Conservation (phyloP, 257 asterid genomes). For the Nicotiana attenuata region DNA sequence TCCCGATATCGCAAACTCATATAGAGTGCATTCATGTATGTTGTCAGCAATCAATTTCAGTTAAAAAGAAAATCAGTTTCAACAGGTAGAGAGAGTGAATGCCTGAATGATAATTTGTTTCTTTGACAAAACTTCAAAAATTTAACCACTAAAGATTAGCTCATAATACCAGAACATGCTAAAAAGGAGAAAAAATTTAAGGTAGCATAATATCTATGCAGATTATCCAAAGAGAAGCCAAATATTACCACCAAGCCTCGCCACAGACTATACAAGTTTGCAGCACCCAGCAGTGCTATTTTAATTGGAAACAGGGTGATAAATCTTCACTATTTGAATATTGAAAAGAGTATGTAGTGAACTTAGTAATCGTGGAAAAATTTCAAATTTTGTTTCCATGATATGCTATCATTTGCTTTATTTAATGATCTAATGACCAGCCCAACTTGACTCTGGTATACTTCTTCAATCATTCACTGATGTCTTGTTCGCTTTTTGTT, state of each 20-base stretch:
- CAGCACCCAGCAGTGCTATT: background rate
- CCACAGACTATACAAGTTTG: background rate
- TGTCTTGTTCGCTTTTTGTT: conserved; percentile 9
- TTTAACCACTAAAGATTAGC: background rate
- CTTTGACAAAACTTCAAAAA: background rate
- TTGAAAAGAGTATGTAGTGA: background rate
- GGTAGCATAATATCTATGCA: background rate
- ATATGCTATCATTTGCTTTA: background rate
- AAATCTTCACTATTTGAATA: background rate
- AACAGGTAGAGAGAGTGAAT: background rate
- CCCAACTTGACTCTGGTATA: background rate
- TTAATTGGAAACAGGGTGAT: background rate
- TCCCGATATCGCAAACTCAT: background rate
- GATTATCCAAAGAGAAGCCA: background rate
- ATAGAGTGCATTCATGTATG: background rate
- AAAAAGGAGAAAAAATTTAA: background rate
- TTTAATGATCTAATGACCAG: background rate
- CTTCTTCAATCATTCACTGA: background rate
- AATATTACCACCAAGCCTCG: background rate
- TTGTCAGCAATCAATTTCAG: background rate
- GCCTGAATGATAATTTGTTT: background rate
- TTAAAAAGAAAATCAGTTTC: background rate
- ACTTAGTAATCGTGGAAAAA: background rate
- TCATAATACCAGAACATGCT: background rate
- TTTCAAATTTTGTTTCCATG: background rate